A percentile compares a stretch with the other conserved stretches of the same genome.
These are phyloP conservation scores for Arthrinium puccinioides DNA, from an alignment of 2,329 filamentous ascomycete species.

Conservation along the genomic window DNA sequence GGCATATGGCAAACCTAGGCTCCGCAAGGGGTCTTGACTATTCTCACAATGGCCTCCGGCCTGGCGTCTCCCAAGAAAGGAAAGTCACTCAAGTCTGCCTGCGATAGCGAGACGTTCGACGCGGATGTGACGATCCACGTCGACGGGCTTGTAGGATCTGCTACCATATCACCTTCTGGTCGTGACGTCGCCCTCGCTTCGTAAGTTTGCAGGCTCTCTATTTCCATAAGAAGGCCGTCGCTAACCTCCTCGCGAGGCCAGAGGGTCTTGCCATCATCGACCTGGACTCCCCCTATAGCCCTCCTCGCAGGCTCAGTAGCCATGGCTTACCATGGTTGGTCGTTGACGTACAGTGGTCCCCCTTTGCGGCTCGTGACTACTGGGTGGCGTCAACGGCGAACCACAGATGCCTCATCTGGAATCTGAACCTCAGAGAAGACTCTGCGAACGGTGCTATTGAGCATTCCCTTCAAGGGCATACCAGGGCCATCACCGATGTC, in stretches of 20 bases:
- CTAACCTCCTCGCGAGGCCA: constrained; percentile 41
- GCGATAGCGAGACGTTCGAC: constrained; percentile 82
- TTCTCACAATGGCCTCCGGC: constrained; percentile 38
- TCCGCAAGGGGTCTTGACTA: no score
- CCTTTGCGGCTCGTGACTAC: constrained; percentile 80
- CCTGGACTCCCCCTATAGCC: constrained; percentile 80
- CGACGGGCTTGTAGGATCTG: constrained; percentile 74
- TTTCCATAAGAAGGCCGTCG: not conserved
- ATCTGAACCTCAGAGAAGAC: constrained; percentile 72
- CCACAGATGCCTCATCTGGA: constrained; percentile 91
- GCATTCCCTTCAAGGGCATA: constrained; percentile 79
- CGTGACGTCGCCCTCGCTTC: constrained; percentile 87
- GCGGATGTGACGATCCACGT: constrained; percentile 79
- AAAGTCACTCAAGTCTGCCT: constrained; percentile 60
- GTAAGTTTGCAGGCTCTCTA: constrained; percentile 37
- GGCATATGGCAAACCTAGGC: no score
- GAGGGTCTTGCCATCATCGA: constrained; percentile 89
- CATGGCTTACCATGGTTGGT: constrained; percentile 91
- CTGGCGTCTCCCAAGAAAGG: constrained; percentile 44
- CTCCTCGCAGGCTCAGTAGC: constrained; percentile 71
- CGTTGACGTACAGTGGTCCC: constrained; percentile 94
- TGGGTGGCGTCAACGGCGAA: constrained; percentile 95
- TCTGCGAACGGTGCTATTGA: constrained; percentile 67
- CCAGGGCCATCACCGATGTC: constrained; percentile 87
- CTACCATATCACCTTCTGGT: constrained; percentile 86